Conservation (phyloP, 257 asterid species). For the Linaria vulgaris region DNA sequence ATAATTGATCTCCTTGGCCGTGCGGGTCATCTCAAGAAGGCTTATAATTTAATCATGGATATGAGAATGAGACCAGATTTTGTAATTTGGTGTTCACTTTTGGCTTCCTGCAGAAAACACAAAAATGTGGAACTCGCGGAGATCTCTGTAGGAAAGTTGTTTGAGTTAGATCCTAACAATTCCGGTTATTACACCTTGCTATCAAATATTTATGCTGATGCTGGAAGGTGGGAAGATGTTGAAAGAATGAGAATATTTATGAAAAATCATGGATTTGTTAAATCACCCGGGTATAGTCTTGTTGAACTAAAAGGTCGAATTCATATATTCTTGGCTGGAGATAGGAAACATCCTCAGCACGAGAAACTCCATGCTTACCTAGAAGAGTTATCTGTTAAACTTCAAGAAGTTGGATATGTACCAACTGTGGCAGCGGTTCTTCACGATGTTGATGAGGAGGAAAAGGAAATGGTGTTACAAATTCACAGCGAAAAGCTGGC, state of each 20-base stretch:
- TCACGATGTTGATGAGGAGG: slow-evolving; percentile 90
- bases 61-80: slow-evolving; percentile 77
- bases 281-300: slow-evolving; percentile 86
- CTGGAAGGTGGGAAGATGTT: slow-evolving; percentile 91
- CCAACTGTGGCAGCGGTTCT: slow-evolving; percentile 65
- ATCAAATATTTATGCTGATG: slow-evolving; percentile 82
- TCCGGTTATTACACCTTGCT: slow-evolving; percentile 82
- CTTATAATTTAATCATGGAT: slow-evolving; percentile 65
- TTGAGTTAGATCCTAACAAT: slow-evolving; percentile 71
- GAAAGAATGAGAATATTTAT: slow-evolving; percentile 64
- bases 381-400: slow-evolving; percentile 56
- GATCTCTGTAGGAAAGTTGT: slow-evolving; percentile 65
- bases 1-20: slow-evolving; percentile 96
- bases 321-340: slow-evolving; percentile 72
- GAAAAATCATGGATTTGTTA: slow-evolving; percentile 62
- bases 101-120: slow-evolving; percentile 82
- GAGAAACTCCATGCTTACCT: slow-evolving; percentile 58
- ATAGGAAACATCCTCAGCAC: slow-evolving; percentile 66
- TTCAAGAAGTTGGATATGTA: slow-evolving; percentile 67
- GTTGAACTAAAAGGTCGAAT: slow-evolving; percentile 69
- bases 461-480: slow-evolving; percentile 55
- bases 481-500: slow-evolving; percentile 92
- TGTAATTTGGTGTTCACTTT: slow-evolving; percentile 88
- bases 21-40: slow-evolving; percentile 72
- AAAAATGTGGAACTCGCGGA: slow-evolving; percentile 86